Evolutionary conservation across 2,329 filamentous ascomycete species (phyloP).

Genomic region (Acephala macrosclerotiorum): DNA sequence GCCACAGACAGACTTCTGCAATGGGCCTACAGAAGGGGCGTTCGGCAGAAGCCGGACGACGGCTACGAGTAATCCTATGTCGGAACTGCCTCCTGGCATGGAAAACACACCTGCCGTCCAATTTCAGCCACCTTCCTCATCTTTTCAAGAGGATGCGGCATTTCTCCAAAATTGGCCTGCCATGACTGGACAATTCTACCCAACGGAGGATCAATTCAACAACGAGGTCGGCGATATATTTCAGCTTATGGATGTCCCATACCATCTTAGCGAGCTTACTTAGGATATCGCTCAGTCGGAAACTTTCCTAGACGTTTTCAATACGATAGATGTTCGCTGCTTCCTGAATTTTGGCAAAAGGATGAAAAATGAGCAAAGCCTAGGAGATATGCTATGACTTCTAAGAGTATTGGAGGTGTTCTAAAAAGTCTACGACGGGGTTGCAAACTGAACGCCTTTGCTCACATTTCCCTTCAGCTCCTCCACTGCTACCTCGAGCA

Average conservation of each 20-base stretch:
- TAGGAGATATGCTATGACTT: too few species aligned
- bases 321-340: not conserved
- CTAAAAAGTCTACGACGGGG: not conserved
- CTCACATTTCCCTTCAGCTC: constrained; percentile 19
- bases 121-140: not conserved
- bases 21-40: not conserved
- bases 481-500: constrained; percentile 13
- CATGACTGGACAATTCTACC: constrained; percentile 4
- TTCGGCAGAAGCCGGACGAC: not conserved
- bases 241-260: constrained; percentile 17
- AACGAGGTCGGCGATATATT: constrained; percentile 18
- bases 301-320: not conserved
- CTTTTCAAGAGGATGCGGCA: not conserved
- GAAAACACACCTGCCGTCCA: not conserved
- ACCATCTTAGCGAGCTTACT: constrained; percentile 12
- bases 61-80: not conserved
- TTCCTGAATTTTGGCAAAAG: not conserved
- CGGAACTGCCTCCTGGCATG: not conserved
- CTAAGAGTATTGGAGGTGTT: not conserved
- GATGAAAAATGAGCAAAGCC: not conserved
- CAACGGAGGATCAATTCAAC: constrained; percentile 6
- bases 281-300: not conserved
- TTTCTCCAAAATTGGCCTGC: constrained; percentile 3
- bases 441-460: constrained; percentile 15
- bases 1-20: not conserved